A percentile compares a stretch with the other conserved stretches of the same genome.
phyloP scores from a whole-genome alignment of 345 rosid species.

The Psidium friedrichsthalianum region DNA sequence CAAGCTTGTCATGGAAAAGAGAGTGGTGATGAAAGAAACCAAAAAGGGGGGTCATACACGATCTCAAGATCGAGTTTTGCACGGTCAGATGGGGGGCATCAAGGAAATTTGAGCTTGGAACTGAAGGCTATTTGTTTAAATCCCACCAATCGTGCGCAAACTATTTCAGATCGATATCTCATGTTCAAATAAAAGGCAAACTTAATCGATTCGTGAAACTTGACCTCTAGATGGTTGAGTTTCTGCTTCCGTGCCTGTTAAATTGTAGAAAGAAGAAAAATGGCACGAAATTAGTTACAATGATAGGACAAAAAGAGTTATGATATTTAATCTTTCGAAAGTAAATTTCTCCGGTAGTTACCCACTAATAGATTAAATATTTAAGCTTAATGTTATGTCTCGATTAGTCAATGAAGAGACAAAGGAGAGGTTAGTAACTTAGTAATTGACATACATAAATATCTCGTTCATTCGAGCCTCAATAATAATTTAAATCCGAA shows the following conservation, averaged over 20 bases:
- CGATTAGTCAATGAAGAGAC: background rate
- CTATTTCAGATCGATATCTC: accelerated
- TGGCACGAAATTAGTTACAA: background rate
- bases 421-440: background rate
- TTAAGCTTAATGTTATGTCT: background rate
- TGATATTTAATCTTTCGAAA: accelerated
- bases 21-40: background rate
- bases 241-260: background rate
- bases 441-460: background rate
- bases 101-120: background rate
- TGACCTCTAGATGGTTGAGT: accelerated
- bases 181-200: background rate
- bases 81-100: background rate
- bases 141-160: background rate
- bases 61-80: background rate
- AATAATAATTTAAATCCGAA: background rate
- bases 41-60: background rate
- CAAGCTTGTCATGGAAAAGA: background rate
- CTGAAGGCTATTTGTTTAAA: background rate
- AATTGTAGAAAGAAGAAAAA: background rate
- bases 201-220: background rate
- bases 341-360: background rate
- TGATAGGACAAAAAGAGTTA: too few species aligned
- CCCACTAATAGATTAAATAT: background rate
- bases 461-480: background rate